These are phyloP conservation scores for Cercospora sesami DNA, from an alignment of 2,329 filamentous ascomycete genomes.

Conservation along the genomic window DNA sequence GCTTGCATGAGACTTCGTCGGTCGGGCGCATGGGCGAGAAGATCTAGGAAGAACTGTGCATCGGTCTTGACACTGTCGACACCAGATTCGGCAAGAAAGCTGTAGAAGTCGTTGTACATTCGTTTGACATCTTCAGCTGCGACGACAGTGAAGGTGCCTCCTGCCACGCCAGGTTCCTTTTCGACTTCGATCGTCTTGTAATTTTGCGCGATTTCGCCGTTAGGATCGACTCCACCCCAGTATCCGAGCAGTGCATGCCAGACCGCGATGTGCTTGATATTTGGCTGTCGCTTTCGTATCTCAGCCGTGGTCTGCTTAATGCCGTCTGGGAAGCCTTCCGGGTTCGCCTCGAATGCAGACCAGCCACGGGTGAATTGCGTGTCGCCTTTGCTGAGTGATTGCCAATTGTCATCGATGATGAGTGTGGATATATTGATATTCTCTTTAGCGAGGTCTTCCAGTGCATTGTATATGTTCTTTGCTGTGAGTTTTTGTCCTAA, in stretches of 20 bases:
- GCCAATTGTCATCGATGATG: constrained; percentile 98
- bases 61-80: constrained; percentile 92
- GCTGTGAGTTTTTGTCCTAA: constrained; percentile 81
- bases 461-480: constrained; percentile 72
- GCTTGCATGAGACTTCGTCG: constrained; percentile 70
- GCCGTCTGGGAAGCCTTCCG: constrained; percentile 74
- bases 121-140: constrained; percentile 69
- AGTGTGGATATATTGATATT: constrained; percentile 78
- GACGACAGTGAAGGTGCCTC: constrained; percentile 70
- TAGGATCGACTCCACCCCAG: constrained; percentile 82
- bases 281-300: constrained; percentile 66
- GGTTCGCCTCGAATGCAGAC: constrained; percentile 84
- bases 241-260: constrained; percentile 91
- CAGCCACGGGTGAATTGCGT: constrained; percentile 60
- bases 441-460: constrained; percentile 68
- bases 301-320: constrained; percentile 68
- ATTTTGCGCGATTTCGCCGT: constrained; percentile 69
- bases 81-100: constrained; percentile 70
- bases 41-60: constrained; percentile 85
- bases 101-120: constrained; percentile 91
- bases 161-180: constrained; percentile 58
- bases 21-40: constrained; percentile 65
- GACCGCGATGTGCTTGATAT: constrained; percentile 80
- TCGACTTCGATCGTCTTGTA: constrained; percentile 71
- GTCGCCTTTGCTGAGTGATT: constrained; percentile 64